These are phyloP conservation scores for Leptomonas seymouri DNA, from an alignment of 208 protist species.

Conservation along the genomic window DNA sequence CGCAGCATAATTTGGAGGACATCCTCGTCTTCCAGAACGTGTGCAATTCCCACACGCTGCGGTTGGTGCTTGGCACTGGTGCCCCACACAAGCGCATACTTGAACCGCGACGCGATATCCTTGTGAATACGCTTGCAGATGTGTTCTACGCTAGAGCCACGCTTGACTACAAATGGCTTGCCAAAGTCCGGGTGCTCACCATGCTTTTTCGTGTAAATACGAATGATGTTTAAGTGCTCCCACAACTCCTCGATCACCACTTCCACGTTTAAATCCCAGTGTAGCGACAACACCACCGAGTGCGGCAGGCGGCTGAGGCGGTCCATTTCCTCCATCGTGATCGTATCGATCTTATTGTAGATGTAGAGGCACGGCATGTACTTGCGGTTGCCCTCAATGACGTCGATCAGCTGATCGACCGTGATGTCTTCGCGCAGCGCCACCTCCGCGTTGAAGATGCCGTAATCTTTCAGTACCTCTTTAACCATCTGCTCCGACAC, in stretches of 20 bases:
- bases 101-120: conserved; percentile 92
- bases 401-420: conserved; percentile 98
- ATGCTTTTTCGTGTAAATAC: conserved; percentile 98
- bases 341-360: conserved; percentile 97
- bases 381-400: conserved; percentile 96
- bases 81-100: conserved; percentile 96
- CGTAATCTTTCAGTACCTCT: conserved; percentile 95
- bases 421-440: conserved; percentile 96
- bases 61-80: conserved; percentile 96
- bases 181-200: conserved; percentile 95
- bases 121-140: conserved; percentile 95
- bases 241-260: conserved; percentile 96
- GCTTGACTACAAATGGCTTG: conserved; percentile 94
- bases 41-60: conserved; percentile 94
- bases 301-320: conserved; percentile 90
- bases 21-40: conserved; percentile 90
- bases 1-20: conserved; percentile 93
- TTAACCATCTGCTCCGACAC: conserved; percentile 92
- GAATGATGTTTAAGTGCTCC: conserved; percentile 96
- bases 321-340: conserved; percentile 98
- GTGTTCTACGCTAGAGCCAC: conserved; percentile 87
- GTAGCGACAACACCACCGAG: conserved; percentile 87
- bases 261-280: conserved; percentile 95
- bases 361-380: conserved; percentile 95
- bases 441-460: conserved; percentile 97